Evolutionary conservation across 805 yeast genomes (phyloP).

Genomic region (Wickerhamomyces subpelliculosus): DNA sequence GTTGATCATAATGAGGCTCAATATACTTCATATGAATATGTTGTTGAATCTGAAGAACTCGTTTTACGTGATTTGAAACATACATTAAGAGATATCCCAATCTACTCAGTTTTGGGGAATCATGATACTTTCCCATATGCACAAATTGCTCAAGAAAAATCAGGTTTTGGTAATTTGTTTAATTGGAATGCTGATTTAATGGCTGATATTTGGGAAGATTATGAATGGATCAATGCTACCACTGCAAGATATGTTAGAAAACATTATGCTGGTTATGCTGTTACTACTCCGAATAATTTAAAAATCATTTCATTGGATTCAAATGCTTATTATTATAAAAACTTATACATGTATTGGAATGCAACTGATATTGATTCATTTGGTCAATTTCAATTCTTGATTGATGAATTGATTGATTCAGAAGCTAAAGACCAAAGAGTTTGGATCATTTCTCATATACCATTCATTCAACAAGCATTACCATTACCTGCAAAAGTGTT

Average conservation of each 20-base stretch:
- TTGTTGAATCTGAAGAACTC: constrained; percentile 35
- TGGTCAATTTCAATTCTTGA: constrained; percentile 55
- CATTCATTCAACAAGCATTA: constrained; percentile 51
- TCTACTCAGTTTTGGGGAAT: constrained; percentile 56
- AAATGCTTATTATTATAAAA: constrained; percentile 59
- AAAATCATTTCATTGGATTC: constrained; percentile 60
- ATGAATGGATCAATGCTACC: not conserved
- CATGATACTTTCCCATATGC: constrained; percentile 64
- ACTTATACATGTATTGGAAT: constrained; percentile 48
- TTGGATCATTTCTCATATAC: constrained; percentile 71
- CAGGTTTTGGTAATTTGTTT: constrained; percentile 27
- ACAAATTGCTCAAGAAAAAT: constrained; percentile 45
- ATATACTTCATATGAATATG: constrained; percentile 18
- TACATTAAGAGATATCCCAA: constrained; percentile 40
- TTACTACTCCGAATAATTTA: constrained; percentile 47
- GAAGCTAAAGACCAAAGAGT: constrained; percentile 54
- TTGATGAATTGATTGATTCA: constrained; percentile 54
- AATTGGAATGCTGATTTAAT: not conserved
- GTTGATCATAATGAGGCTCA: constrained; percentile 55
- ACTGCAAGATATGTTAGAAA: constrained; percentile 12
- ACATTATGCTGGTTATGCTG: constrained; percentile 59
- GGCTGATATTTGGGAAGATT: not conserved
- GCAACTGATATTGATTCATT: constrained; percentile 51
- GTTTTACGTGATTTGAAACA: constrained; percentile 9
- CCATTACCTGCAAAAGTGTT: constrained; percentile 56